Conservation (phyloP, 2,329 filamentous ascomycete species). For the Cyclaneusma minus region DNA sequence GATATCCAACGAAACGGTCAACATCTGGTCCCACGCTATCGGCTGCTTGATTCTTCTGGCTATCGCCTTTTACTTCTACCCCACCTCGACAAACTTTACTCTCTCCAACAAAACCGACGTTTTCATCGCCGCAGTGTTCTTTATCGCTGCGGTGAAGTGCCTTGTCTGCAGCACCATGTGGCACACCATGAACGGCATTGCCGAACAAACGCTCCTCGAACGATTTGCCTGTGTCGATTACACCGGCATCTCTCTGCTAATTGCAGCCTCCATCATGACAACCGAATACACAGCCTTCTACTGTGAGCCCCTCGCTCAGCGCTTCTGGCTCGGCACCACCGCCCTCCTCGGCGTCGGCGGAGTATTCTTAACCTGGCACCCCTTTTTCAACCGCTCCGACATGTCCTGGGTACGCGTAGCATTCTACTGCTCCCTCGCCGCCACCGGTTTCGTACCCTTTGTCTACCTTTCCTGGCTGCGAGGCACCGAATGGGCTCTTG, state of each 20-base stretch:
- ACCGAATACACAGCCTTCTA: constrained; percentile 99
- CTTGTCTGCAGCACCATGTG: constrained; percentile 89
- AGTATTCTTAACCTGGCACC: constrained; percentile 90
- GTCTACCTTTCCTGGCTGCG: constrained; percentile 68
- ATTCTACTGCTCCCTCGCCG: constrained; percentile 77
- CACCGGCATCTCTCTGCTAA: constrained; percentile 87
- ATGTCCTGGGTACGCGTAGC: constrained; percentile 87
- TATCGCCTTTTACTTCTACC: constrained; percentile 93
- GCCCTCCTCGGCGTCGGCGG: constrained; percentile 70
- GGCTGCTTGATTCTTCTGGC: constrained; percentile 78
- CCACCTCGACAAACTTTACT: constrained; percentile 70
- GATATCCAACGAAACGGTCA: constrained; percentile 85
- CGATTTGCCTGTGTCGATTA: constrained; percentile 97
- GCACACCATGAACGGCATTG: constrained; percentile 98
- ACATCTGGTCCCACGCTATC: constrained; percentile 93
- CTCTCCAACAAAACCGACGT: constrained; percentile 79
- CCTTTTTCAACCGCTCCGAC: constrained; percentile 79
- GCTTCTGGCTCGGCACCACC: constrained; percentile 72
- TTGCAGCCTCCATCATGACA: constrained; percentile 92
- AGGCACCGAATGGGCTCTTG: constrained; percentile 63
- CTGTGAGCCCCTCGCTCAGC: constrained; percentile 79
- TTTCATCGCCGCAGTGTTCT: constrained; percentile 84
- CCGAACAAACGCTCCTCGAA: constrained; percentile 76
- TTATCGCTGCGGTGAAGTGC: constrained; percentile 89
- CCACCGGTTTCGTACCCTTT: constrained; percentile 80